These are phyloP conservation scores for Melampsora larici-populina DNA, from an alignment of 1,284 basidiomycete species.

Conservation along the genomic window DNA sequence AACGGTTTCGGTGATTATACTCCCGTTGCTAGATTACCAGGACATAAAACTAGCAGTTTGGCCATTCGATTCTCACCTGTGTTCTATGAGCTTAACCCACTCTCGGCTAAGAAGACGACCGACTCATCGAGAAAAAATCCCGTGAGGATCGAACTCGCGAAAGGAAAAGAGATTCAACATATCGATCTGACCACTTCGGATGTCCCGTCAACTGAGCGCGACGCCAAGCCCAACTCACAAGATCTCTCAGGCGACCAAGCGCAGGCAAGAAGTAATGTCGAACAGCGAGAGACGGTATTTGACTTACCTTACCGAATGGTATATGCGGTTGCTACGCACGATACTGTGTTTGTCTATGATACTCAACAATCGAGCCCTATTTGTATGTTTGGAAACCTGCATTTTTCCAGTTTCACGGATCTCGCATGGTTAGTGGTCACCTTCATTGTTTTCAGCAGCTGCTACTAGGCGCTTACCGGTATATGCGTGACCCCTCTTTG, in stretches of 20 bases:
- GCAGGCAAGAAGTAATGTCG: constrained; percentile 46
- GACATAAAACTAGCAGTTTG: constrained; percentile 90
- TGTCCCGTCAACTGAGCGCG: background rate
- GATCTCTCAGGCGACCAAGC: constrained; percentile 42
- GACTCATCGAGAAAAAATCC: constrained; percentile 51
- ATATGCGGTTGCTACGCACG: constrained; percentile 94
- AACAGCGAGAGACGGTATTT: constrained; percentile 57
- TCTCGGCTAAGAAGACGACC: constrained; percentile 52
- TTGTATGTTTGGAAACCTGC: constrained; percentile 87
- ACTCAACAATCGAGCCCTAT: constrained; percentile 92
- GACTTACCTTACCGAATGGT: constrained; percentile 89
- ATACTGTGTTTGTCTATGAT: constrained; percentile 91
- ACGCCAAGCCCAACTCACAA: constrained; percentile 41
- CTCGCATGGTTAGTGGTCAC: constrained; percentile 73
- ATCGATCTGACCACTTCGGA: constrained; percentile 55
- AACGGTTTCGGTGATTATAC: constrained; percentile 58
- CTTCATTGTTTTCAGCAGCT: constrained; percentile 23
- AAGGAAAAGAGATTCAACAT: constrained; percentile 62
- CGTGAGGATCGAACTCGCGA: constrained; percentile 69
- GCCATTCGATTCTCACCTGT: constrained; percentile 91
- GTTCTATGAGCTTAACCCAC: constrained; percentile 68
- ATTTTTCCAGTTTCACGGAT: constrained; percentile 97
- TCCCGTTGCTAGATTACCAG: constrained; percentile 89
- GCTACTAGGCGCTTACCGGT: background rate
- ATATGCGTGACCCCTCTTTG: background rate